Conservation (phyloP, 495 filamentous ascomycete species). For the Thermothielavioides terrestris region DNA sequence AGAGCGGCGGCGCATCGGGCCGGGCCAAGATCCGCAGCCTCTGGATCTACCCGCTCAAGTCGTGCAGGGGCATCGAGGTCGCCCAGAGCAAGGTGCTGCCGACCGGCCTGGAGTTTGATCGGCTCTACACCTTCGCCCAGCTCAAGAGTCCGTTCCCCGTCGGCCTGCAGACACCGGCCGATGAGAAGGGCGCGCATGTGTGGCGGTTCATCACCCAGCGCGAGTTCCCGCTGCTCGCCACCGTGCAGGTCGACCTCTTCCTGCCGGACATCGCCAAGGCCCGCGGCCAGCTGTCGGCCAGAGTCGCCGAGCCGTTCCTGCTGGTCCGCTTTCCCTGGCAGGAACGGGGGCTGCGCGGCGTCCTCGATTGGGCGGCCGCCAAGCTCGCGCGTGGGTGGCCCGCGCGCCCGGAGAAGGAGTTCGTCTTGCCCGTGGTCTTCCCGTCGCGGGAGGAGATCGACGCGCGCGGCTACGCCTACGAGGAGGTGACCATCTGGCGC, state of each 20-base stretch:
- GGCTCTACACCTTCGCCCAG: conserved; percentile 76
- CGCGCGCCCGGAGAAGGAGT: conserved; percentile 41
- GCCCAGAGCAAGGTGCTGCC: conserved; percentile 54
- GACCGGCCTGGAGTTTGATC: conserved; percentile 72
- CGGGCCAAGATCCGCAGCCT: conserved; percentile 56
- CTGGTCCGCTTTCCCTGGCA: conserved; percentile 54
- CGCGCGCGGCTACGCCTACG: conserved; percentile 47
- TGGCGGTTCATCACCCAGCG: conserved; percentile 82
- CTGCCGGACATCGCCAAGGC: conserved; percentile 55
- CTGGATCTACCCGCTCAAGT: conserved; percentile 84
- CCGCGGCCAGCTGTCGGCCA: conserved; percentile 29
- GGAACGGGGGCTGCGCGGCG: conserved; percentile 36
- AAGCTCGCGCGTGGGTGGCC: conserved; percentile 37
- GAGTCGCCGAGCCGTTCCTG: conserved; percentile 46
- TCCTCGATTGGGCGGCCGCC: conserved; percentile 30
- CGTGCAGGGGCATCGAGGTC: conserved; percentile 73
- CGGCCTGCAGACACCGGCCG: conserved; percentile 26
- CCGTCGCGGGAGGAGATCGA: conserved; percentile 47
- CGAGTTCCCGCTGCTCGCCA: conserved; percentile 61
- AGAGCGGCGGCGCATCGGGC: conserved; percentile 9
- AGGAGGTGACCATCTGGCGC: conserved; percentile 70
- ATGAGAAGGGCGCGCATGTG: conserved; percentile 39
- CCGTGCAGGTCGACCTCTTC: conserved; percentile 70
- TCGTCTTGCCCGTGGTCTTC: conserved; percentile 56
- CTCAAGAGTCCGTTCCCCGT: conserved; percentile 47